Evolutionary conservation across 2,329 filamentous ascomycete species (phyloP), one percentile per base, ranked within the genome.

Genomic region (Colletotrichum gloeosporioides): DNA sequence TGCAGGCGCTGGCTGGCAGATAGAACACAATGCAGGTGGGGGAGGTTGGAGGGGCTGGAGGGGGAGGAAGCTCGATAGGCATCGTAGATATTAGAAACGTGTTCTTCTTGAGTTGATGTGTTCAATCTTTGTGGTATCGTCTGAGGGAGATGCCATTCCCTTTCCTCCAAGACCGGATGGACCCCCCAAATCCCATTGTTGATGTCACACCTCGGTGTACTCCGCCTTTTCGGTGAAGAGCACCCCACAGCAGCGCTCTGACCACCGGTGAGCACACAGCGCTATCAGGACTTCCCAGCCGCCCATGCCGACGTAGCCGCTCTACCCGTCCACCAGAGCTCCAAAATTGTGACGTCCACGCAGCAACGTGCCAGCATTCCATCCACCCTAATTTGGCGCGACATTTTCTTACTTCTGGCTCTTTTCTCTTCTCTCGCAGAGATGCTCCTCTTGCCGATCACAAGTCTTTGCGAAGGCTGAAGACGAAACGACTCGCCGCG

Each of bases 181-280:
- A 57, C 22, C 39, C 39, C 55, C 53, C 16, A 25, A 16, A 13
- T n/a, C 73, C 10, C 36, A 57, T 27, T 22, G 34, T 27, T 27
- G 34, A 64, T 69, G 70, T 73, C 70, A 76, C 63, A 31, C 55
- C 57, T 59, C 64, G 69, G 64, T 73, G 57, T 69, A 34, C 74
- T 65, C 70, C 65, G 65, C 64, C 34, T 69, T 69, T 61, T 76
- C 74, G 74, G 74, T 74, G 49, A 71, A 8, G 44, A 4, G 4
- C 27, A 62, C 59, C 29, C 59, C 59, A 10, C 59, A 18, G 10
- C 16, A 7, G 4, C n/a, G 27, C 59, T 32, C 31, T n/a, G 59
- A 62, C 27, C 27, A 10, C n/a, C 59, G 59, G 29, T 62, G 31
- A 62, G 59, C 13, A 8, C 4, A 22, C 2, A 53, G 44, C 44